phyloP scores from a whole-genome alignment of 306 rosid species.

The Ochetophila trinervis region DNA sequence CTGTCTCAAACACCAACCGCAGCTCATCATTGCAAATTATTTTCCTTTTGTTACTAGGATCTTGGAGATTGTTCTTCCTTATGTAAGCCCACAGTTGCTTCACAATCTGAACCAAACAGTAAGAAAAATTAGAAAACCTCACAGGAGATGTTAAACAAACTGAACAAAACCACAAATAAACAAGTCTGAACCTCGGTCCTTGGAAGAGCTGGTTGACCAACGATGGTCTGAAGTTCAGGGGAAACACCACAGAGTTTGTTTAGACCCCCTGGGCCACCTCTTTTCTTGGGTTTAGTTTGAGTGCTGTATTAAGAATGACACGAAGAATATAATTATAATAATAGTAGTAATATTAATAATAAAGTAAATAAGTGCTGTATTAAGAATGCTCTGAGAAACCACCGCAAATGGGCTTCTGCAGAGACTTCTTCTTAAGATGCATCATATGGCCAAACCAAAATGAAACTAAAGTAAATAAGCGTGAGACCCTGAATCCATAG shows the following conservation, averaged over 20 bases:
- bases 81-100: conserved; percentile 67
- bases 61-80: conserved; percentile 54
- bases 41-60: conserved; percentile 61
- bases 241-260: conserved; percentile 80
- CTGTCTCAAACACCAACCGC: conserved; percentile 60
- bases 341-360: no score
- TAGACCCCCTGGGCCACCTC: conserved; percentile 91
- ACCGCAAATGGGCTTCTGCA: not conserved
- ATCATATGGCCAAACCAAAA: no score
- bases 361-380: no score
- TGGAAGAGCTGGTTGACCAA: conserved; percentile 72
- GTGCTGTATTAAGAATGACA: conserved; percentile 36
- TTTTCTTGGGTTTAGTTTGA: conserved; percentile 65
- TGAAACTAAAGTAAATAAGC: no score
- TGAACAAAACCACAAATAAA: not conserved
- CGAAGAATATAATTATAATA: no score
- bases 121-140: conserved; percentile 20
- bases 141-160: conserved; percentile 7
- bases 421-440: not conserved
- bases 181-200: conserved; percentile 66
- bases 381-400: not conserved
- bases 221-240: conserved; percentile 86
- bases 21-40: conserved; percentile 60
- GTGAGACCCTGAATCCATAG: no score
- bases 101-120: conserved; percentile 45